Evolutionary conservation across 2,329 filamentous ascomycete genomes (phyloP).

Genomic region (Epichloe festucae): DNA sequence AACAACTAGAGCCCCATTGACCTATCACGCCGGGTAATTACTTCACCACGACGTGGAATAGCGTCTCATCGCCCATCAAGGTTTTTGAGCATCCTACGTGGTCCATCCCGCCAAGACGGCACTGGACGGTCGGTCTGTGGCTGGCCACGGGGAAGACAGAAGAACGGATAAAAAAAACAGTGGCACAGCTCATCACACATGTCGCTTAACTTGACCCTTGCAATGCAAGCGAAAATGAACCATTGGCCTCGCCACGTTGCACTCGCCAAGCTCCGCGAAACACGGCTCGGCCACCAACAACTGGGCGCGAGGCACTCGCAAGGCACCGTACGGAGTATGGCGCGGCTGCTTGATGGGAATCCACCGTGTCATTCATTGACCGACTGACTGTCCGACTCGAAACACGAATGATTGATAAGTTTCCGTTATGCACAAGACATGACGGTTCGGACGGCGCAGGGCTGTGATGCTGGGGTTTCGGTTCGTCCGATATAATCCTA

Average conservation of each 20-base stretch:
- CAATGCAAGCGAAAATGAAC: background rate
- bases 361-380: too few relatives aligned
- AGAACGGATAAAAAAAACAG: background rate
- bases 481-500: too few relatives aligned
- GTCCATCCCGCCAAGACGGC: background rate
- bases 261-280: background rate
- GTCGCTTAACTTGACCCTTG: background rate
- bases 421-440: too few relatives aligned
- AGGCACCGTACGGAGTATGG: too few relatives aligned
- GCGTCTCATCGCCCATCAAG: background rate
- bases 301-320: too few relatives aligned
- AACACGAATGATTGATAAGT: too few relatives aligned
- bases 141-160: background rate
- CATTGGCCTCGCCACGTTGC: constrained; percentile 1
- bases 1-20: too few relatives aligned
- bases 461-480: too few relatives aligned
- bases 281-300: background rate
- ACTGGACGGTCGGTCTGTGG: background rate
- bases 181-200: background rate
- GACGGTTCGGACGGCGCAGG: too few relatives aligned
- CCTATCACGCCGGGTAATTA: too few relatives aligned
- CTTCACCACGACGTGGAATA: background rate
- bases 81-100: background rate
- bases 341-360: too few relatives aligned
- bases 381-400: too few relatives aligned